Evolutionary conservation across 805 yeast genomes (phyloP).

Genomic region (Cyberlindnera maritima): DNA sequence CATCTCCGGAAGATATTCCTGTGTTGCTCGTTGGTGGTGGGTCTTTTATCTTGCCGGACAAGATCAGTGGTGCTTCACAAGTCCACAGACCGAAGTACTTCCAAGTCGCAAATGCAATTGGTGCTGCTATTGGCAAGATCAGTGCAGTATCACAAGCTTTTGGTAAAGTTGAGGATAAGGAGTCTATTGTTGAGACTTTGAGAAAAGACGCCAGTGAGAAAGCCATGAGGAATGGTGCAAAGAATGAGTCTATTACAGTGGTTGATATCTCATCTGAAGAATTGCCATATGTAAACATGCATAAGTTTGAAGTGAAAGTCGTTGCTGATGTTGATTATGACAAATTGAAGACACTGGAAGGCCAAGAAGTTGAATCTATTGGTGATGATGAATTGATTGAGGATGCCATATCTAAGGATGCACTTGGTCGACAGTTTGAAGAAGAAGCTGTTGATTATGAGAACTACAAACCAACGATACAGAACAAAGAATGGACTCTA

Average conservation of each 20-base stretch:
- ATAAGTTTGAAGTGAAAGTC: slow-evolving; percentile 35
- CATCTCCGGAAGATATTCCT: slow-evolving; percentile 40
- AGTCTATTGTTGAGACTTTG: slow-evolving; percentile 20
- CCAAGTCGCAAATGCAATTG: slow-evolving; percentile 50
- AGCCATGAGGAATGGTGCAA: slow-evolving; percentile 29
- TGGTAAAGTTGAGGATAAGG: slow-evolving; percentile 24
- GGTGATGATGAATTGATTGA: slow-evolving; percentile 1
- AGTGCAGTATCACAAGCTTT: slow-evolving; percentile 27
- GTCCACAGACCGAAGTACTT: slow-evolving; percentile 42
- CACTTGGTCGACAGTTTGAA: slow-evolving; percentile 5
- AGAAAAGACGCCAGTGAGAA: slow-evolving; percentile 22
- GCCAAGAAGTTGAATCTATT: neutral
- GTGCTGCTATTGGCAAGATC: slow-evolving; percentile 49
- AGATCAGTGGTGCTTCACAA: slow-evolving; percentile 40
- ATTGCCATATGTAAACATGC: slow-evolving; percentile 34
- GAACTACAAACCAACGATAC: slow-evolving; percentile 32
- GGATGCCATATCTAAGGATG: slow-evolving; percentile 13
- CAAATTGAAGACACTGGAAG: slow-evolving; percentile 15
- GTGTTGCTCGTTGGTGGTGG: slow-evolving; percentile 51
- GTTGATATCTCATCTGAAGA: slow-evolving; percentile 31
- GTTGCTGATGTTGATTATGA: slow-evolving; percentile 45
- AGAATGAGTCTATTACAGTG: slow-evolving; percentile 22
- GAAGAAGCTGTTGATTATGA: slow-evolving; percentile 9
- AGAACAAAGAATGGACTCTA: slow-evolving; percentile 36
- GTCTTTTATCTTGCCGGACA: slow-evolving; percentile 41